These are phyloP conservation scores for Penicillium decumbens DNA, from an alignment of 2,329 filamentous ascomycete genomes.

Conservation along the genomic window DNA sequence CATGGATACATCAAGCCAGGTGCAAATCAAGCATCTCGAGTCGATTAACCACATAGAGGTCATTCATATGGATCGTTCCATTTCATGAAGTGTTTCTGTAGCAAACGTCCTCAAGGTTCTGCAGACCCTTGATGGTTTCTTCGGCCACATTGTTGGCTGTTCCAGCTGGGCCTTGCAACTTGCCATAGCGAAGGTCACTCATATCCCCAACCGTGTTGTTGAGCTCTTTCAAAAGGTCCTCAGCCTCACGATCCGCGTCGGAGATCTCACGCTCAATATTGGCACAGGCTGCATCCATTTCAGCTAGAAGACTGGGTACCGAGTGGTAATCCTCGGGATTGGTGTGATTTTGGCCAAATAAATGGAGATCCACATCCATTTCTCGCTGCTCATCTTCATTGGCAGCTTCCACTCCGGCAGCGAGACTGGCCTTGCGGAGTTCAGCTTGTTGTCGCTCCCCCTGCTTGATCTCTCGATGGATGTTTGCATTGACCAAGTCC, in stretches of 20 bases:
- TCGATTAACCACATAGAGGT: neutral
- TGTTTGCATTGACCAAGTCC: conserved; percentile 59
- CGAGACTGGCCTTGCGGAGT: conserved; percentile 31
- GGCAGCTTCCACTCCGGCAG: conserved; percentile 33
- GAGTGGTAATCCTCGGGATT: conserved; percentile 53
- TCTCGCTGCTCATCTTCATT: conserved; percentile 35
- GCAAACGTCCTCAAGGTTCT: conserved; percentile 61
- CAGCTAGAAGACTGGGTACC: conserved; percentile 60
- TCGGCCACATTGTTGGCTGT: conserved; percentile 59
- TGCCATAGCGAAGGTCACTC: conserved; percentile 78
- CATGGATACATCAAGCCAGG: neutral
- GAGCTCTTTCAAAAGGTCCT: conserved; percentile 56
- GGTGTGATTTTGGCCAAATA: conserved; percentile 52
- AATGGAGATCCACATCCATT: conserved; percentile 50
- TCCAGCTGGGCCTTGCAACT: conserved; percentile 50
- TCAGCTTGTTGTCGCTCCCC: conserved; percentile 38
- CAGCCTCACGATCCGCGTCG: conserved; percentile 61
- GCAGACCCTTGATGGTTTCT: conserved; percentile 64
- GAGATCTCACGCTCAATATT: conserved; percentile 66
- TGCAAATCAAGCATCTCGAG: neutral
- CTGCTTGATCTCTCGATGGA: conserved; percentile 36
- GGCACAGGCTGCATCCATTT: conserved; percentile 62
- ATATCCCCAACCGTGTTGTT: conserved; percentile 64
- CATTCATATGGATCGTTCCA: neutral
- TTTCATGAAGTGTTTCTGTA: conserved; percentile 31